Percentiles rank a stretch among this genome's conserved stretches.
Conservation (phyloP, 768 basidiomycete genomes). For the Butyriboletus loyo region DNA sequence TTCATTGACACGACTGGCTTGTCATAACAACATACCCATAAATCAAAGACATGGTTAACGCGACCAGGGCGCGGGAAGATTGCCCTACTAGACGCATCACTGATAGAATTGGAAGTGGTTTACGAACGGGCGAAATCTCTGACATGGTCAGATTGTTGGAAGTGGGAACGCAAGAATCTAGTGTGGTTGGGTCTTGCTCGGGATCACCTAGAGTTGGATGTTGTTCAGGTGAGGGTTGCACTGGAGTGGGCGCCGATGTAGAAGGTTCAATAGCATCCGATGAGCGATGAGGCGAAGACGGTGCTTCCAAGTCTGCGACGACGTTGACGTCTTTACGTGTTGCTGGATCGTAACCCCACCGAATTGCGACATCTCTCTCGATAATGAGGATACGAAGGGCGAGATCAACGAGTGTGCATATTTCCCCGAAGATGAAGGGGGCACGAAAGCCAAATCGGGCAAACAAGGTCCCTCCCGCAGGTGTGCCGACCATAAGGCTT, state of each 20-base stretch:
- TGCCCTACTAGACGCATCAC: constrained; percentile 42
- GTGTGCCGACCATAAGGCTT: constrained; percentile 55
- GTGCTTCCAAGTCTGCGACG: constrained; percentile 5
- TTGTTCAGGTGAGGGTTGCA: neutral
- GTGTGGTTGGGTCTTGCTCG: neutral
- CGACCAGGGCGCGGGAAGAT: constrained; percentile 48
- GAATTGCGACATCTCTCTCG: constrained; percentile 49
- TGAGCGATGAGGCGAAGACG: neutral
- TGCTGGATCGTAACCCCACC: constrained; percentile 46
- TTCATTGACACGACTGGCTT: neutral
- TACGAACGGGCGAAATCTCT: constrained; percentile 14
- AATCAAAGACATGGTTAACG: constrained; percentile 44
- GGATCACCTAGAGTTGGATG: neutral
- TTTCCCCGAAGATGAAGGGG: constrained; percentile 55
- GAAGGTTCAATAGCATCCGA: neutral
- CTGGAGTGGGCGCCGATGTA: neutral
- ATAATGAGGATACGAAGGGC: constrained; percentile 53
- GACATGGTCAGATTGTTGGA: neutral
- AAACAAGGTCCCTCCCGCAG: constrained; percentile 55
- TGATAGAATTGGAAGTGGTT: constrained; percentile 36
- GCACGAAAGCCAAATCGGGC: constrained; percentile 54
- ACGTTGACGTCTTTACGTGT: constrained; percentile 10
- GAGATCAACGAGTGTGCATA: constrained; percentile 47
- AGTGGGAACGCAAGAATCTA: neutral
- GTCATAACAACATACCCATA: constrained; percentile 46